These are phyloP conservation scores for Phalaenopsis hybrid DNA, from an alignment of 116 monocot genomes.

Conservation along the genomic window DNA sequence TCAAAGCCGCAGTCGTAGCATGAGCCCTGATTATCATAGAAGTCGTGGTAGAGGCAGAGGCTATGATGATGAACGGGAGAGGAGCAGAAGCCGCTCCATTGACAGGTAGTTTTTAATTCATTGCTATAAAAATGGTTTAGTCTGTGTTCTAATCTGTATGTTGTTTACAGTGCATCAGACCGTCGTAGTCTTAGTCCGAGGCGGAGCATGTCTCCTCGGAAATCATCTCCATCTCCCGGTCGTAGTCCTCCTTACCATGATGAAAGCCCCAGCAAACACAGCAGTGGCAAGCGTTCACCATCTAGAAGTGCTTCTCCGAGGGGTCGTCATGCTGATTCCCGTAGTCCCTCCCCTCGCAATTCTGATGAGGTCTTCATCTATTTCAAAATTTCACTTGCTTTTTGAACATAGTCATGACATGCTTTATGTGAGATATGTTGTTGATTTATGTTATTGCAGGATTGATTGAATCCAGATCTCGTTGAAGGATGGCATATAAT, in stretches of 20 bases:
- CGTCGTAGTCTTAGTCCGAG: too few species aligned
- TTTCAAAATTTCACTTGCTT: not conserved
- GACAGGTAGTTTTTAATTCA: conserved; percentile 24
- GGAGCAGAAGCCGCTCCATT: conserved; percentile 51
- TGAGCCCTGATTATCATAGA: conserved; percentile 52
- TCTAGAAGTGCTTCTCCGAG: conserved; percentile 48
- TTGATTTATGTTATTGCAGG: not conserved
- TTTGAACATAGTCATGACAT: not conserved
- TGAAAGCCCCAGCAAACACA: conserved; percentile 32
- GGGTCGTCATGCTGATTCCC: conserved; percentile 26
- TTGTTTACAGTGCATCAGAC: conserved; percentile 29
- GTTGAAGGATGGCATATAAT: not conserved
- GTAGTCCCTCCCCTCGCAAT: conserved; percentile 34
- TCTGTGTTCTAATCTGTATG: conserved; percentile 2
- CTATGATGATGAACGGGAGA: conserved; percentile 27
- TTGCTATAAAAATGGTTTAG: not conserved
- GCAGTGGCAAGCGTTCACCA: conserved; percentile 20
- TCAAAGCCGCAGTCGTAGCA: conserved; percentile 52
- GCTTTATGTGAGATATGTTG: not conserved
- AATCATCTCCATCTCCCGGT: too few species aligned
- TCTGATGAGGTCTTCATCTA: conserved; percentile 30
- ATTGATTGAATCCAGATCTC: not conserved
- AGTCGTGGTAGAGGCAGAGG: conserved; percentile 40
- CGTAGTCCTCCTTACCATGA: too few species aligned
- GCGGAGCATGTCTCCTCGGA: too few species aligned